phyloP scores from a whole-genome alignment of 2,329 filamentous ascomycete species.

The Fulvia fulva region DNA sequence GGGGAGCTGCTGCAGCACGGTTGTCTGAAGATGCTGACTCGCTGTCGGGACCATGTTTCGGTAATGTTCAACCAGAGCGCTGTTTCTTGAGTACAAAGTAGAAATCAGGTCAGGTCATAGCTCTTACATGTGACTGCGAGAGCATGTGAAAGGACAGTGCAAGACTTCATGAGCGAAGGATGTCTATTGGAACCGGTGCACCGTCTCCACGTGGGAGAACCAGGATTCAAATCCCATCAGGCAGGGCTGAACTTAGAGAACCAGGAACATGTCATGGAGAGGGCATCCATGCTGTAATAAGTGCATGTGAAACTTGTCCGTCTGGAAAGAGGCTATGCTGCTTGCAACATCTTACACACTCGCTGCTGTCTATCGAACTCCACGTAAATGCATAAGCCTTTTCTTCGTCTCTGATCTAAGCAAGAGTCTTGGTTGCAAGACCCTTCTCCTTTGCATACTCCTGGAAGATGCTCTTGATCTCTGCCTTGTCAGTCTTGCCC shows the following conservation, averaged over 20 bases:
- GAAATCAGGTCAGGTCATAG: background rate
- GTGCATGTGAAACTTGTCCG: too few species aligned
- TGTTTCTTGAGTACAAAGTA: background rate
- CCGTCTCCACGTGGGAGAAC: background rate
- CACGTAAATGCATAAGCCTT: background rate
- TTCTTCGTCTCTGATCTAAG: background rate
- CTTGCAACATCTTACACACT: background rate
- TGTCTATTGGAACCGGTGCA: background rate
- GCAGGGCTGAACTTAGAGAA: background rate
- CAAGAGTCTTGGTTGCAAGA: background rate
- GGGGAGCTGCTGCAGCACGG: background rate
- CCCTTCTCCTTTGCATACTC: constrained; percentile 34
- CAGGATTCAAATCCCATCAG: background rate
- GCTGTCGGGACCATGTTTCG: background rate
- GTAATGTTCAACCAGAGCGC: background rate
- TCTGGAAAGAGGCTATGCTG: too few species aligned
- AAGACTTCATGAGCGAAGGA: too few species aligned
- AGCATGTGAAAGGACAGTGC: background rate
- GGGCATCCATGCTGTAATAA: background rate
- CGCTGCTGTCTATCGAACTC: background rate
- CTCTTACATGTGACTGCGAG: background rate
- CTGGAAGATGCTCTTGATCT: constrained; percentile 80
- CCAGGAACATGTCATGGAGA: background rate
- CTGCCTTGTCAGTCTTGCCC: constrained; percentile 69
- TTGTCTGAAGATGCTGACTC: background rate